A percentile compares a stretch with the other conserved stretches of the same genome.
Conservation (phyloP, 371 early-diverging fungal genomes). For the Capillidium heterosporum region DNA sequence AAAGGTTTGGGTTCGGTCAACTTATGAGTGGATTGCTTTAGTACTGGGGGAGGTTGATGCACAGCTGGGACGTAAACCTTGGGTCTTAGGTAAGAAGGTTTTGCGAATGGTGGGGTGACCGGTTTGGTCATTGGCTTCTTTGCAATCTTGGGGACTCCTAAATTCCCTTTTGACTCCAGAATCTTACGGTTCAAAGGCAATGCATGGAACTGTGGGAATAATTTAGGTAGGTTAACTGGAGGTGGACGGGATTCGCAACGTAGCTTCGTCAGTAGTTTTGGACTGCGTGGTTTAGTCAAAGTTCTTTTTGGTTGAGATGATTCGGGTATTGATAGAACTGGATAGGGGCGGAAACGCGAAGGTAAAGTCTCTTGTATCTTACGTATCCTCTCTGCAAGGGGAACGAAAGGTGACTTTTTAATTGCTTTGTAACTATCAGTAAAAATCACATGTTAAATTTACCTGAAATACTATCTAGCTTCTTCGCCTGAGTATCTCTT, state of each 20-base stretch:
- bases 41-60: no score
- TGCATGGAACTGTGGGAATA: not conserved
- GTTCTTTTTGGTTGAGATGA: not conserved
- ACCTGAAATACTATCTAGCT: no score
- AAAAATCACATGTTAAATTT: no score
- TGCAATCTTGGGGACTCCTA: not conserved
- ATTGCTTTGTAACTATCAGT: no score
- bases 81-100: no score
- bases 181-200: not conserved
- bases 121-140: not conserved
- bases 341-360: not conserved
- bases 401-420: not conserved
- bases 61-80: no score
- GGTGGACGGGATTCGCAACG: not conserved
- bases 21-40: no score
- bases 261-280: not conserved
- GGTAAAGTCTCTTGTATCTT: not conserved
- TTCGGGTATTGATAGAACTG: no score
- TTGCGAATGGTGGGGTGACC: no score
- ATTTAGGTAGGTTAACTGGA: no score
- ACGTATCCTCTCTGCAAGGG: not conserved
- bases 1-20: no score
- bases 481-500: no score
- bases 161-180: not conserved
- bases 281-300: not conserved